Evolutionary conservation across 2,329 filamentous ascomycete species (phyloP).

Genomic region (Paracorniculantispora psalliotae): DNA sequence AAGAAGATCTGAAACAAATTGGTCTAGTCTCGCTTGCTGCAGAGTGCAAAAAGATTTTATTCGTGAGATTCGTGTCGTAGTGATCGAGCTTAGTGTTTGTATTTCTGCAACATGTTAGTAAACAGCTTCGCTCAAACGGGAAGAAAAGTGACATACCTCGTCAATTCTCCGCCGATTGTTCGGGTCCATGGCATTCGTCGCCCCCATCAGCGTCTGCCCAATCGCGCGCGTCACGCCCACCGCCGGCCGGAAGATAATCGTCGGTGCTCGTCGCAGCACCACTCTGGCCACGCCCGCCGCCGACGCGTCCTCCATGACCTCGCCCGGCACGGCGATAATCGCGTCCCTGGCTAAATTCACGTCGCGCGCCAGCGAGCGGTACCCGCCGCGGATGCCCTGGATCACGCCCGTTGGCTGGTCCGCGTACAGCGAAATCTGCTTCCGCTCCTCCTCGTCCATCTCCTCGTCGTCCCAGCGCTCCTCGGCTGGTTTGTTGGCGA

Average conservation of each 20-base stretch:
- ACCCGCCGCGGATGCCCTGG: constrained; percentile 79
- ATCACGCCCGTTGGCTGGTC: constrained; percentile 88
- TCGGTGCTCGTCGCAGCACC: constrained; percentile 79
- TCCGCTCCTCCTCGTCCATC: constrained; percentile 62
- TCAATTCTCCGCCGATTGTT: constrained; percentile 75
- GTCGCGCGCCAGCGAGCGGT: constrained; percentile 77
- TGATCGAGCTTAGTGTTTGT: constrained; percentile 9
- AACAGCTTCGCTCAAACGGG: not conserved
- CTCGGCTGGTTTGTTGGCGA: constrained; percentile 43
- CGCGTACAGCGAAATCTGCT: constrained; percentile 85
- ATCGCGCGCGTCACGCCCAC: constrained; percentile 87
- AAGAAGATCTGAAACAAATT: not conserved
- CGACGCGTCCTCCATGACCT: constrained; percentile 80
- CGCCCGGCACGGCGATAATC: constrained; percentile 88
- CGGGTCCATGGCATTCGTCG: constrained; percentile 85
- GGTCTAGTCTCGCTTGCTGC: not conserved
- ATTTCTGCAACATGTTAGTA: constrained; percentile 13
- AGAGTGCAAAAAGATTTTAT: not conserved
- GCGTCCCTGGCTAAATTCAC: constrained; percentile 83
- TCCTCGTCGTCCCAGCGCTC: constrained; percentile 55
- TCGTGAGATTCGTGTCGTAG: not conserved
- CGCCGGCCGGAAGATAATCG: constrained; percentile 83
- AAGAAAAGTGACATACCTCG: constrained; percentile 66
- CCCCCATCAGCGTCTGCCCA: constrained; percentile 83
- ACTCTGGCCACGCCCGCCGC: constrained; percentile 76